Evolutionary conservation across 495 filamentous ascomycete species (phyloP), one percentile per base, ranked within the genome.

Genomic region (Usnea hakonensis): DNA sequence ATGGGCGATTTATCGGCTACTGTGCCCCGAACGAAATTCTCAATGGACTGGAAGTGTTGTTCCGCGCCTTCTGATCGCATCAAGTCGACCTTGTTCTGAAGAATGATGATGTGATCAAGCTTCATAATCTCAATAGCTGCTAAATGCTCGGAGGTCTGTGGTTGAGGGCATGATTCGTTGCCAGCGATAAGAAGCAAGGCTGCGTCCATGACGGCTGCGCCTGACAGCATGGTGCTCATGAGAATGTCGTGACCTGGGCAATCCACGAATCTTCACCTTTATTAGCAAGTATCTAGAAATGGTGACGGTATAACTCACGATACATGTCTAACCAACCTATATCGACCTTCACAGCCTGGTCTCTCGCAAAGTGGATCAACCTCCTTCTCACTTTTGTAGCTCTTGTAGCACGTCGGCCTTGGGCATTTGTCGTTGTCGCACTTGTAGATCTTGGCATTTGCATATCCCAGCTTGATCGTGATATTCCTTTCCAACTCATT

Each of bases 241-340:
- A 98, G 91, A 90, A 98, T 98, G 78, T 98, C 94, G 87, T 98
- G 94, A 76, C 94, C 94, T 40, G 94, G 94, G 82, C 94, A 98
- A 76, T 98, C 94, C 61, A 98, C 95, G 74, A 98, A 98, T 19
- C 86, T 91, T 35, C 63, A 55, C 16, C 7, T 40, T 62, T 68
- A 28, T 69, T 58, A 71, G 64, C 35, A 26, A 2, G 56, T 33
- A 46, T 59, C 28, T 38, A 57, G 21, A 58, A 11, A 28, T 57
- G 28, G 40, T 23, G 35, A 52, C 26, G 28, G 40, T 36, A n/a
- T 40, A 57, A 82, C 89, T 76, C 79, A 93, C 87, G 89, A 93
- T 69, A 93, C 90, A 78, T 95, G 89, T 79, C 90, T 81, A 63
- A 95, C 71, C 67, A 98, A 77, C 65, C 88, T 78, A 75, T 97